A percentile compares a stretch with the other conserved stretches of the same genome.
These are phyloP conservation scores for Ganoderma multipileum DNA, from an alignment of 1,284 basidiomycete genomes.

Conservation along the genomic window DNA sequence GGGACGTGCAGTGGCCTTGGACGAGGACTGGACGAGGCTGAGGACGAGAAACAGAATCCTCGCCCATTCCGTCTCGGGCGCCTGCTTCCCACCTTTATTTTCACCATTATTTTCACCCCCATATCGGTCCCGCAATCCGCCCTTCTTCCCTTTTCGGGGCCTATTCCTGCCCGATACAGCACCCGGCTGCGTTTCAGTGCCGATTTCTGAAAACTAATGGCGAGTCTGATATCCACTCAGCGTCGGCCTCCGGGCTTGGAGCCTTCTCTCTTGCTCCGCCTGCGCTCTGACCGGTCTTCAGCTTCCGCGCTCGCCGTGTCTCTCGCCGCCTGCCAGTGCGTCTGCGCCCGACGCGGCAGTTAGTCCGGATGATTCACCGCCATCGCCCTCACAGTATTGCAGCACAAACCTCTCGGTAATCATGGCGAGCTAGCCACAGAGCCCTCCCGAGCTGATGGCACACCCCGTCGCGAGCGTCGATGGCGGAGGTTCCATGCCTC, in stretches of 20 bases:
- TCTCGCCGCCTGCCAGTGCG: background rate
- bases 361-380: slow-evolving; percentile 13
- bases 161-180: slow-evolving; percentile 14
- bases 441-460: background rate
- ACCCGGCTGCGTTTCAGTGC: slow-evolving; percentile 4
- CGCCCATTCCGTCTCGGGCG: slow-evolving; percentile 6
- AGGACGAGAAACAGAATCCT: slow-evolving; percentile 29
- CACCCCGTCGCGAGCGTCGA: background rate
- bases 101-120: slow-evolving; percentile 20
- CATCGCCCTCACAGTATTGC: slow-evolving; percentile 19
- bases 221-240: background rate
- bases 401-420: slow-evolving; percentile 21
- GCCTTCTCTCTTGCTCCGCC: background rate
- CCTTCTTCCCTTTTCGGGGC: slow-evolving; percentile 23
- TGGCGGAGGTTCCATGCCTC: slow-evolving; percentile 9
- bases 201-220: background rate
- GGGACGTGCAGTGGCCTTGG: slow-evolving; percentile 27
- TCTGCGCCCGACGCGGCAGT: background rate
- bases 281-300: background rate
- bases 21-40: background rate
- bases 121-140: slow-evolving; percentile 31
- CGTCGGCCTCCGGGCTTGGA: slow-evolving; percentile 1
- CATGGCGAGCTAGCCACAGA: slow-evolving; percentile 10
- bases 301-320: background rate
- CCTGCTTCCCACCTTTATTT: slow-evolving; percentile 25